Evolutionary conservation across 331 rosid species (phyloP).

Genomic region (Rosa hybrid): DNA sequence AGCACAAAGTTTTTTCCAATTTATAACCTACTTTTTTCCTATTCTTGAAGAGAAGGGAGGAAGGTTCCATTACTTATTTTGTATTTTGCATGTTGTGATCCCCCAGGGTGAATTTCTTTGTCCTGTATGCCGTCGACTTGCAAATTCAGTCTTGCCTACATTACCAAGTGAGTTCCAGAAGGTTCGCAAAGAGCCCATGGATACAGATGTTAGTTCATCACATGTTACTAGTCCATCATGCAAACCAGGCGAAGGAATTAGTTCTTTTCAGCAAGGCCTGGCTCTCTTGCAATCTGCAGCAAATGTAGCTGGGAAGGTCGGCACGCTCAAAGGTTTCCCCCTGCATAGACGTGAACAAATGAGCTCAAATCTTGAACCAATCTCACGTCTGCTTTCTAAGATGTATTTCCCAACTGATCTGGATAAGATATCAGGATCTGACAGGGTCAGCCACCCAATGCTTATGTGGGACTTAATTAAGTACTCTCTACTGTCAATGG

Average conservation of each 20-base stretch:
- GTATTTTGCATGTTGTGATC: neutral
- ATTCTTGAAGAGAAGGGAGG: conserved; percentile 14
- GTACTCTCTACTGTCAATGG: conserved; percentile 86
- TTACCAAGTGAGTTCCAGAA: conserved; percentile 53
- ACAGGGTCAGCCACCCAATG: conserved; percentile 66
- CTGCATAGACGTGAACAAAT: conserved; percentile 39
- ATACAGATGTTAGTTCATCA: conserved; percentile 38
- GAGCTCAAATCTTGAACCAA: conserved; percentile 58
- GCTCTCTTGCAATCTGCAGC: conserved; percentile 74
- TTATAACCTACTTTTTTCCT: neutral
- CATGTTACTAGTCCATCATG: conserved; percentile 32
- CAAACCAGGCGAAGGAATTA: conserved; percentile 38
- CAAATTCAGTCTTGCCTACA: conserved; percentile 82
- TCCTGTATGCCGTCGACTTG: conserved; percentile 97
- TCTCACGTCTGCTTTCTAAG: conserved; percentile 66
- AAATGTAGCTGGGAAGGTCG: conserved; percentile 52
- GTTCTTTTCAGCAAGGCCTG: conserved; percentile 59
- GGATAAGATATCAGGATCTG: conserved; percentile 51
- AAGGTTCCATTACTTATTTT: conserved; percentile 14
- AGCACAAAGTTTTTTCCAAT: neutral
- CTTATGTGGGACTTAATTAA: conserved; percentile 96
- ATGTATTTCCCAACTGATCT: conserved; percentile 62
- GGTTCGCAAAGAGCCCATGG: conserved; percentile 45
- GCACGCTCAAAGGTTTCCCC: conserved; percentile 55
- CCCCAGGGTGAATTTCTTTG: conserved; percentile 94